Evolutionary conservation across 177 flowering plant species (phyloP).

Genomic region (Vitis hybrid): DNA sequence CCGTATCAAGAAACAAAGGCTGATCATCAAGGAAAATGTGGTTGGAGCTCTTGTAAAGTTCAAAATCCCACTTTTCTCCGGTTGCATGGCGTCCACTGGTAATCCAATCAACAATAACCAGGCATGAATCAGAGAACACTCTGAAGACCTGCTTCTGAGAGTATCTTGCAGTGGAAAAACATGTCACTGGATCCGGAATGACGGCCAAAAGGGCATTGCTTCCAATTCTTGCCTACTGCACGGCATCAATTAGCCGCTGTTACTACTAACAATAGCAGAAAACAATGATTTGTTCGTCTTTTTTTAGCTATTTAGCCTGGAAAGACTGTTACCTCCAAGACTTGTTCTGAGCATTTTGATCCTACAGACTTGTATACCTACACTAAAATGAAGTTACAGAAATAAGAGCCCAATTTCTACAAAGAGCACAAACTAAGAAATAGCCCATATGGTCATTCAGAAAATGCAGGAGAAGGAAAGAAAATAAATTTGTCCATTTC

Average conservation of each 20-base stretch:
- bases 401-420: too few species aligned
- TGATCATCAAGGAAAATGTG: slow-evolving; percentile 54
- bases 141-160: slow-evolving; percentile 83
- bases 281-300: too few species aligned
- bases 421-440: too few species aligned
- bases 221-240: slow-evolving; percentile 87
- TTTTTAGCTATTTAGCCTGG: neutral
- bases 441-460: too few species aligned
- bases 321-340: slow-evolving; percentile 63
- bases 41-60: slow-evolving; percentile 76
- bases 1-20: slow-evolving; percentile 92
- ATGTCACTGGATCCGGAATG: slow-evolving; percentile 98
- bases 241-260: slow-evolving; percentile 32
- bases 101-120: slow-evolving; percentile 95
- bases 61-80: slow-evolving; percentile 95
- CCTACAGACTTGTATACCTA: slow-evolving; percentile 87
- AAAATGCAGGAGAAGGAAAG: too few species aligned
- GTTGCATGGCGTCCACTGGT: slow-evolving; percentile 96
- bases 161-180: slow-evolving; percentile 88
- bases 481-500: neutral
- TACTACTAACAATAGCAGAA: slow-evolving; percentile 3
- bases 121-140: slow-evolving; percentile 59
- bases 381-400: neutral
- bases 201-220: slow-evolving; percentile 65
- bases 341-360: slow-evolving; percentile 71